Conservation (phyloP, 768 basidiomycete genomes). For the Rhizopogon vulgaris region DNA sequence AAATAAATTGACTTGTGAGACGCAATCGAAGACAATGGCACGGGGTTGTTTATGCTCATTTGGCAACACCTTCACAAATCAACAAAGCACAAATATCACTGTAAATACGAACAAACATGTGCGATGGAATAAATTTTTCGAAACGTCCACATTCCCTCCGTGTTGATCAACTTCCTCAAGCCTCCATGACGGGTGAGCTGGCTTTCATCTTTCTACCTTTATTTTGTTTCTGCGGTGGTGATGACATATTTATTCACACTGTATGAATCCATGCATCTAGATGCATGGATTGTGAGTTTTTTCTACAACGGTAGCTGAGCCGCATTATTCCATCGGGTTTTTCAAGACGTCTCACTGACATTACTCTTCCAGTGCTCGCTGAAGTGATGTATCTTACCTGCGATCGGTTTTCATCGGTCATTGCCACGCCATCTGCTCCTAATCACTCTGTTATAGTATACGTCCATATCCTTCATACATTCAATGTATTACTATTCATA, state of each 20-base stretch:
- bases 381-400: background rate
- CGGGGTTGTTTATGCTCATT: constrained; percentile 13
- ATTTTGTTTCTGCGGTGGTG: constrained; percentile 27
- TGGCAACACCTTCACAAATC: constrained; percentile 8
- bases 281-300: constrained; percentile 44
- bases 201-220: background rate
- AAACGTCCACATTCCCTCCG: background rate
- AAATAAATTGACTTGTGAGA: background rate
- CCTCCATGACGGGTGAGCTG: constrained; percentile 11
- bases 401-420: background rate
- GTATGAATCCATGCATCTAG: constrained; percentile 48
- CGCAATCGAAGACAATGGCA: constrained; percentile 3
- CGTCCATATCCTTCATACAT: background rate
- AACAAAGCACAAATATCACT: constrained; percentile 12
- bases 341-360: constrained; percentile 6
- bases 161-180: background rate
- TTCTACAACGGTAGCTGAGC: constrained; percentile 89
- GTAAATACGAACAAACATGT: background rate
- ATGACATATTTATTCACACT: constrained; percentile 72
- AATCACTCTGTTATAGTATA: background rate
- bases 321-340: constrained; percentile 10
- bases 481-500: too few relatives aligned
- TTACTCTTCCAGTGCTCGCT: background rate
- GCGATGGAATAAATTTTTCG: background rate
- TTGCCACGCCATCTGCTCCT: background rate